Conservation (phyloP, 1,284 basidiomycete species). For the Tremellales sp. region DNA sequence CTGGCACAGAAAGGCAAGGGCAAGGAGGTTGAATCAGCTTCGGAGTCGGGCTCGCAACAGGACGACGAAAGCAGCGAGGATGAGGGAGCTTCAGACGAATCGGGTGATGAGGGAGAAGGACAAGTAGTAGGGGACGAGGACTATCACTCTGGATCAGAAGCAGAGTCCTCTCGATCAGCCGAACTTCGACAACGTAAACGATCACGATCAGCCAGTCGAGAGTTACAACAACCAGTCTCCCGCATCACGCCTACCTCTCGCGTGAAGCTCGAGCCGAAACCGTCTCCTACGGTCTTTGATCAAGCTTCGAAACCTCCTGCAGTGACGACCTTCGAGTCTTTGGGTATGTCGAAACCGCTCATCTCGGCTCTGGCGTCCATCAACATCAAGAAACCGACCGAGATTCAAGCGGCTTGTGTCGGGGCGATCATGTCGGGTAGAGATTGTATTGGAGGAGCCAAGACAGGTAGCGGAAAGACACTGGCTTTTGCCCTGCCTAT, state of each 20-base stretch:
- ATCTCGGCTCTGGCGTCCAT: conserved; percentile 69
- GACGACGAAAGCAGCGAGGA: conserved; percentile 12
- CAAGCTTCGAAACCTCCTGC: conserved; percentile 67
- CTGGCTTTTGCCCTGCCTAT: conserved; percentile 96
- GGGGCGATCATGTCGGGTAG: conserved; percentile 78
- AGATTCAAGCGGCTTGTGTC: conserved; percentile 86
- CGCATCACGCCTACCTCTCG: conserved; percentile 22
- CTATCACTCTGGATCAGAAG: conserved; percentile 11
- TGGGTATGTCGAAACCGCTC: conserved; percentile 71
- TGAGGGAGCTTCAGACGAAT: neutral
- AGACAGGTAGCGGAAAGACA: conserved; percentile 97
- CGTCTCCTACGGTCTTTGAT: conserved; percentile 50
- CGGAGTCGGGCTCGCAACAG: conserved; percentile 6
- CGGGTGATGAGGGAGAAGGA: neutral
- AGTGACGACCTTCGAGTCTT: conserved; percentile 59
- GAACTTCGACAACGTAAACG: conserved; percentile 3
- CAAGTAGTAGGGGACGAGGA: conserved; percentile 11
- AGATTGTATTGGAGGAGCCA: conserved; percentile 95
- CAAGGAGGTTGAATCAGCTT: conserved; percentile 8
- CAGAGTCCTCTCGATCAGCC: neutral
- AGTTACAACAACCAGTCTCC: conserved; percentile 7
- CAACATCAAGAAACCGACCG: conserved; percentile 81
- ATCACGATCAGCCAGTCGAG: conserved; percentile 3
- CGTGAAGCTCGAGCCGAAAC: neutral
- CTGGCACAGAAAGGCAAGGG: conserved; percentile 43